phyloP scores from a whole-genome alignment of 371 early-diverging fungal genomes.

The Choanephora cucurbitarum region DNA sequence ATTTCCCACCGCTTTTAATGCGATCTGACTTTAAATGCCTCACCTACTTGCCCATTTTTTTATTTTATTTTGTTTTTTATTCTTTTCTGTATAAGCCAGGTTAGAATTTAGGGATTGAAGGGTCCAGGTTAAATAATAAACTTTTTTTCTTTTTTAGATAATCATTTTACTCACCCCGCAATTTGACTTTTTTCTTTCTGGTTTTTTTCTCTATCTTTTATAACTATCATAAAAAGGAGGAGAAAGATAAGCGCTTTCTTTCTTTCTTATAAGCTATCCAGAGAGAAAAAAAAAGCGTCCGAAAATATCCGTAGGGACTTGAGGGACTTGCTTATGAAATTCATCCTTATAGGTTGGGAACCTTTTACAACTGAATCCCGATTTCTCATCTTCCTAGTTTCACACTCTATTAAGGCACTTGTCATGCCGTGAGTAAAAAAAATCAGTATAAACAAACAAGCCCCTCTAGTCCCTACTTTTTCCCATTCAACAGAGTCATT shows the following conservation, averaged over 20 bases:
- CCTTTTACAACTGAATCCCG: constrained; percentile 2
- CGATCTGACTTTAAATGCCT: neutral
- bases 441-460: neutral
- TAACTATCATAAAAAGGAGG: no score
- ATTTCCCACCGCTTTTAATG: constrained; percentile 1
- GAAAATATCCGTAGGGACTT: constrained; percentile 14
- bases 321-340: constrained; percentile 13
- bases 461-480: constrained; percentile 14
- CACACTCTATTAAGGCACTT: neutral
- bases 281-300: neutral
- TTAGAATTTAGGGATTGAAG: no score
- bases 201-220: no score
- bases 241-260: no score
- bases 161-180: neutral
- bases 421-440: neutral
- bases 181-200: neutral
- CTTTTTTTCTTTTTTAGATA: no score
- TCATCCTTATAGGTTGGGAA: constrained; percentile 14
- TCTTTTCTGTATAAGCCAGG: no score
- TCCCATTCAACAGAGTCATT: neutral
- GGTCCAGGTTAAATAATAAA: no score
- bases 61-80: neutral
- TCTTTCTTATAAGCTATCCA: no score
- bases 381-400: constrained; percentile 5
- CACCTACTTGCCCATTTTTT: no score